phyloP scores from a whole-genome alignment of 139 green algal species.

The Diplosphaera chodatii region DNA sequence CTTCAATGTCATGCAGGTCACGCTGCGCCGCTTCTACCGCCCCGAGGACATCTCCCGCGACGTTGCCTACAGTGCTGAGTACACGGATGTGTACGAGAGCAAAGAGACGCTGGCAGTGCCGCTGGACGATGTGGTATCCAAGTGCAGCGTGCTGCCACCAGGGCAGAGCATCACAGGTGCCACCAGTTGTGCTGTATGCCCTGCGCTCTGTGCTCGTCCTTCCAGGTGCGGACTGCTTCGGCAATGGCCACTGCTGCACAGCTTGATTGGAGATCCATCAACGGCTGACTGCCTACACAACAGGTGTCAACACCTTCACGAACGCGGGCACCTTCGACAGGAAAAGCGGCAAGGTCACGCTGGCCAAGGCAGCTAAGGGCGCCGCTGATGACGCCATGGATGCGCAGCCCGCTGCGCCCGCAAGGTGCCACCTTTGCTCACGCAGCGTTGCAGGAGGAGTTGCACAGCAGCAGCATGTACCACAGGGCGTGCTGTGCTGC shows the following conservation, averaged over 20 bases:
- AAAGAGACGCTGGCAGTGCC: conserved; percentile 43
- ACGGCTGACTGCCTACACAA: no score
- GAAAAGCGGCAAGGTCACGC: conserved; percentile 20
- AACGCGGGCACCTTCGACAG: conserved; percentile 45
- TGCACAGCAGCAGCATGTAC: no score
- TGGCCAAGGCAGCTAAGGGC: not conserved
- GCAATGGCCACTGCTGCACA: no score
- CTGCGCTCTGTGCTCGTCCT: no score
- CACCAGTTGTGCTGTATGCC: no score
- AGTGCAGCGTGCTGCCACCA: conserved; percentile 42
- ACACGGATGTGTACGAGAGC: conserved; percentile 70
- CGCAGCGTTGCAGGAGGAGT: no score
- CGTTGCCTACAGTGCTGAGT: conserved; percentile 58
- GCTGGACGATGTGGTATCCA: conserved; percentile 41
- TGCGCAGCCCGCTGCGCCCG: not conserved
- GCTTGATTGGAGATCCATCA: no score
- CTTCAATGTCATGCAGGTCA: conserved; percentile 29
- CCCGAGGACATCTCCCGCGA: conserved; percentile 83
- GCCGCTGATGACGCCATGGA: not conserved
- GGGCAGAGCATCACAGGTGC: conserved; percentile 1
- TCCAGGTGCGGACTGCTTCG: no score
- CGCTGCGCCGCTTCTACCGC: conserved; percentile 76
- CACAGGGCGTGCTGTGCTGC: no score
- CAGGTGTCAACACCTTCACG: conserved; percentile 31
- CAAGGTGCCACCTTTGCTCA: no score